Evolutionary conservation across 306 rosid species (phyloP).

Genomic region (Casuarina cunninghamiana): DNA sequence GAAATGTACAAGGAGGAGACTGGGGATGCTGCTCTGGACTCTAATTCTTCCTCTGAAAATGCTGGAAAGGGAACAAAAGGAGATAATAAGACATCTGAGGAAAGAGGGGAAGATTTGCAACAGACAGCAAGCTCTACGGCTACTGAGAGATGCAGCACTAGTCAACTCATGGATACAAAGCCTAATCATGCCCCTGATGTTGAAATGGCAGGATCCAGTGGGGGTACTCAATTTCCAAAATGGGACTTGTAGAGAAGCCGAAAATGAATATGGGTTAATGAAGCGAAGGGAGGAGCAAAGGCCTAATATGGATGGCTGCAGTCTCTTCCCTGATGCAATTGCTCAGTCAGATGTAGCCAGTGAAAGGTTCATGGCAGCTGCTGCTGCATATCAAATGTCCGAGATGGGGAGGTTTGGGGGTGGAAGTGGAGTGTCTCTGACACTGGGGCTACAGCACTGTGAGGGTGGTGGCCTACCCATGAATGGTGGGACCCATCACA

Average conservation of each 20-base stretch:
- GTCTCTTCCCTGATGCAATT: slow-evolving; percentile 39
- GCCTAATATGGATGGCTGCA: slow-evolving; percentile 44
- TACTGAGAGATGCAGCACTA: slow-evolving; percentile 47
- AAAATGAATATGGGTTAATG: slow-evolving; percentile 38
- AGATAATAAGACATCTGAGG: slow-evolving; percentile 46
- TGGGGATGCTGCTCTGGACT: slow-evolving; percentile 59
- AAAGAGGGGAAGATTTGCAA: slow-evolving; percentile 53
- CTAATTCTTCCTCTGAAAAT: slow-evolving; percentile 68
- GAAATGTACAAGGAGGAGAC: slow-evolving; percentile 85
- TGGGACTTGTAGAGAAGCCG: slow-evolving; percentile 30
- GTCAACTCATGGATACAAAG: slow-evolving; percentile 51
- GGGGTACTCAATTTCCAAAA: slow-evolving; percentile 36
- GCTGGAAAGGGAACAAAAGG: slow-evolving; percentile 50
- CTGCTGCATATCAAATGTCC: slow-evolving; percentile 55
- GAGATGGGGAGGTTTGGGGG: slow-evolving; percentile 57
- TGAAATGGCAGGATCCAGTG: slow-evolving; percentile 42
- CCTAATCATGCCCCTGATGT: slow-evolving; percentile 40
- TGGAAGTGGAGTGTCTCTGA: slow-evolving; percentile 64
- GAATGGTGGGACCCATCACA: slow-evolving; percentile 41
- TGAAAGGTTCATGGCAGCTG: slow-evolving; percentile 50
- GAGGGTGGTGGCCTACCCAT: slow-evolving; percentile 57
- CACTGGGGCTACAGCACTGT: slow-evolving; percentile 78
- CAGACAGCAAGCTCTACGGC: slow-evolving; percentile 48
- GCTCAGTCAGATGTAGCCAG: slow-evolving; percentile 43
- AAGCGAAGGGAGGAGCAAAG: slow-evolving; percentile 47